phyloP scores from a whole-genome alignment of 73 alveolate genomes.

The Tetrahymena borealis region DNA sequence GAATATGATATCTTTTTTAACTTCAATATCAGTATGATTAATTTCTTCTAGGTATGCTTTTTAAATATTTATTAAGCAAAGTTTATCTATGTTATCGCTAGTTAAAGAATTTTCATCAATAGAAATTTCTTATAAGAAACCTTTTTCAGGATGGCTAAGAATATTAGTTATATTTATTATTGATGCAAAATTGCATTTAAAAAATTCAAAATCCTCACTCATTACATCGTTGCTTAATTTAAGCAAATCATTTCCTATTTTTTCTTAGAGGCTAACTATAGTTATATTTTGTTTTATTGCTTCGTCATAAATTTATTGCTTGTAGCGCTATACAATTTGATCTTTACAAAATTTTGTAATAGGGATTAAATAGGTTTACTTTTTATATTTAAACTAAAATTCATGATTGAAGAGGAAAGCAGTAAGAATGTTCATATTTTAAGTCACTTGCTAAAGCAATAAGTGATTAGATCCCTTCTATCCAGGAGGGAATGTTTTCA shows the following conservation, averaged over 20 bases:
- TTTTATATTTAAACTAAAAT: neutral
- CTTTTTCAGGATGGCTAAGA: neutral
- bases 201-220: neutral
- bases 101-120: neutral
- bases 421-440: neutral
- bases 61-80: neutral
- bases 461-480: neutral
- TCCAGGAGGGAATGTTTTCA: neutral
- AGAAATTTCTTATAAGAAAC: neutral
- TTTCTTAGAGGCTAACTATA: neutral
- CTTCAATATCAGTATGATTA: neutral
- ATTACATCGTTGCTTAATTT: neutral
- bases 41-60: neutral
- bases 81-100: neutral
- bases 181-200: neutral
- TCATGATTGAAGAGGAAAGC: neutral
- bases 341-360: neutral
- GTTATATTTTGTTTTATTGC: neutral
- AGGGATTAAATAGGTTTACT: neutral
- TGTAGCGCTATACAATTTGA: neutral
- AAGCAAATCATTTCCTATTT: neutral
- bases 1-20: neutral
- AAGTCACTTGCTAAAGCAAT: neutral
- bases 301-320: neutral
- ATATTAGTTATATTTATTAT: neutral